Conservation (phyloP, 208 protist species). For the Crithidia thermophila region DNA sequence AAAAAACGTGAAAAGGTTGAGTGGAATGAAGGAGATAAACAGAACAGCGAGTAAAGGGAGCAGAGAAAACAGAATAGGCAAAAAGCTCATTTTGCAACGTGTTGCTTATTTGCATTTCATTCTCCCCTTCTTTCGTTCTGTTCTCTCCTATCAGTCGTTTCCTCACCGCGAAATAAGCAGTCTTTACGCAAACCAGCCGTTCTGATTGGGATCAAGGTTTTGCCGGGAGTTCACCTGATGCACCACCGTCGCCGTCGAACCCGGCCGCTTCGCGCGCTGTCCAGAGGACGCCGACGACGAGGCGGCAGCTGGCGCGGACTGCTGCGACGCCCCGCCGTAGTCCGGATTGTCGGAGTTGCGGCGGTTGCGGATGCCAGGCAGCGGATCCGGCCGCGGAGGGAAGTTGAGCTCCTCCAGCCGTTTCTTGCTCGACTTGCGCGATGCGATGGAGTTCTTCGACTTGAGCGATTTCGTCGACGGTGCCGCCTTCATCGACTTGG, state of each 20-base stretch:
- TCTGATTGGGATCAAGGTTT: neutral
- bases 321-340: too few relatives aligned
- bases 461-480: slow-evolving; percentile 8
- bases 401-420: neutral
- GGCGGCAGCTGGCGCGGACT: too few relatives aligned
- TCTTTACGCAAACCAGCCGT: slow-evolving; percentile 3
- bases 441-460: slow-evolving; percentile 1
- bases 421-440: neutral
- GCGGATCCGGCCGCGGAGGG: neutral
- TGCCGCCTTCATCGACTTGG: neutral
- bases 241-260: slow-evolving; percentile 5
- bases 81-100: neutral
- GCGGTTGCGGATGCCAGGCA: slow-evolving; percentile 3
- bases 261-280: neutral
- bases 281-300: neutral
- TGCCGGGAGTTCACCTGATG: slow-evolving; percentile 3
- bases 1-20: neutral
- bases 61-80: neutral
- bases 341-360: neutral
- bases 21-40: too few relatives aligned
- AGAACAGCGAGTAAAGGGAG: too few relatives aligned
- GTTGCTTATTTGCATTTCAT: neutral
- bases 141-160: neutral
- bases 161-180: neutral
- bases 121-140: neutral